phyloP scores from a whole-genome alignment of 768 basidiomycete species.

The Thelephora ganbajun region DNA sequence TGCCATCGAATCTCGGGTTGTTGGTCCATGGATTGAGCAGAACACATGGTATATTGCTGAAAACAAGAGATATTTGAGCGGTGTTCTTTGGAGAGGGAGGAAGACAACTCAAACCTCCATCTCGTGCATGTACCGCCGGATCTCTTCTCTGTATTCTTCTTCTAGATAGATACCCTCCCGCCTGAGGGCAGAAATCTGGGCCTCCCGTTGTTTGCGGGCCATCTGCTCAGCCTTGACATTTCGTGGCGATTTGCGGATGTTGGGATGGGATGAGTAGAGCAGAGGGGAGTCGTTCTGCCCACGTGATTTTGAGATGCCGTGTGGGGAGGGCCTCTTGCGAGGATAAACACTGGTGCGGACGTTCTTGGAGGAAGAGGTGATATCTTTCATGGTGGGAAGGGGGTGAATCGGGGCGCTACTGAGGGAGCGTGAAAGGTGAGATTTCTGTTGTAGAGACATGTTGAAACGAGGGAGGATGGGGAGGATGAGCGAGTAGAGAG shows the following conservation, averaged over 20 bases:
- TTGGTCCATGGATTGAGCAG: conserved; percentile 94
- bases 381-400: conserved; percentile 61
- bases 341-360: conserved; percentile 58
- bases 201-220: conserved; percentile 56
- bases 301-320: conserved; percentile 59
- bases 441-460: not conserved
- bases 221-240: conserved; percentile 44
- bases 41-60: conserved; percentile 77
- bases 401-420: conserved; percentile 30
- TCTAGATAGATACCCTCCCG: conserved; percentile 72
- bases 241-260: conserved; percentile 52
- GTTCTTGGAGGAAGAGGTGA: conserved; percentile 43
- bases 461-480: conserved; percentile 6
- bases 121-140: conserved; percentile 86
- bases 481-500: conserved; percentile 3
- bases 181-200: conserved; percentile 54
- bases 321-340: conserved; percentile 75
- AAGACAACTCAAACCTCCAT: conserved; percentile 81
- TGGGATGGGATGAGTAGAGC: conserved; percentile 31
- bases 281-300: conserved; percentile 19
- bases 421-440: conserved; percentile 2
- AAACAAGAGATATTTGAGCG: conserved; percentile 6
- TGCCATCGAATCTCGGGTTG: conserved; percentile 99
- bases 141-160: conserved; percentile 92
- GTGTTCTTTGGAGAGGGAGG: not conserved